These are phyloP conservation scores for Xylaria sp. DNA, from an alignment of 2,329 filamentous ascomycete species.

Conservation along the genomic window DNA sequence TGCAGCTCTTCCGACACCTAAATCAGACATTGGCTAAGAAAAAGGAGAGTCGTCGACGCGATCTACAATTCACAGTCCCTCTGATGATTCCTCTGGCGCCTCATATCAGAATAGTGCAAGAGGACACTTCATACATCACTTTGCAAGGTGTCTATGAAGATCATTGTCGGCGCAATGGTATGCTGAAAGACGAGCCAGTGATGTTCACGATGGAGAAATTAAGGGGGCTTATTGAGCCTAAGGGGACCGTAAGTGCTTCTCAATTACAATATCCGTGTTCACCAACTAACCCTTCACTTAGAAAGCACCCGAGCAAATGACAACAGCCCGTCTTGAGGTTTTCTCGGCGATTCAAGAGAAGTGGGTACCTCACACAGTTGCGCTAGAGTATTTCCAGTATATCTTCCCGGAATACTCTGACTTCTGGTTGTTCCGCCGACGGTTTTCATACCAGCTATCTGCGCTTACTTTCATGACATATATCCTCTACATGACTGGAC, in stretches of 20 bases:
- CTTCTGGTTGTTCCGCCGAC: constrained; percentile 97
- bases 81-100: constrained; percentile 95
- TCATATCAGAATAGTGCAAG: constrained; percentile 92
- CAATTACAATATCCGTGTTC: neutral
- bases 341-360: constrained; percentile 93
- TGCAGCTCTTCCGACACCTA: constrained; percentile 96
- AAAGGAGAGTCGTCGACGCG: constrained; percentile 92
- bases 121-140: constrained; percentile 92
- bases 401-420: constrained; percentile 89
- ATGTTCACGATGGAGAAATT: constrained; percentile 96
- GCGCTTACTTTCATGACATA: constrained; percentile 98
- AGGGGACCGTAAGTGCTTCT: constrained; percentile 58
- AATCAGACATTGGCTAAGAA: constrained; percentile 90
- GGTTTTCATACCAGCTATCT: constrained; percentile 95
- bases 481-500: constrained; percentile 94
- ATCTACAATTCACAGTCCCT: constrained; percentile 94
- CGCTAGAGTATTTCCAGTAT: constrained; percentile 86
- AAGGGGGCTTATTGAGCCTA: constrained; percentile 73
- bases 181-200: constrained; percentile 94
- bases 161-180: constrained; percentile 83
- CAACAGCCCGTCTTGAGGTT: constrained; percentile 83
- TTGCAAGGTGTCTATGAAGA: constrained; percentile 96
- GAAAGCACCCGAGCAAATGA: constrained; percentile 71
- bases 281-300: constrained; percentile 45
- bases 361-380: constrained; percentile 83